Evolutionary conservation across 164 flowering plant genomes (phyloP), one percentile per base, ranked within the genome.

Genomic region (Vitis rotundifolia): DNA sequence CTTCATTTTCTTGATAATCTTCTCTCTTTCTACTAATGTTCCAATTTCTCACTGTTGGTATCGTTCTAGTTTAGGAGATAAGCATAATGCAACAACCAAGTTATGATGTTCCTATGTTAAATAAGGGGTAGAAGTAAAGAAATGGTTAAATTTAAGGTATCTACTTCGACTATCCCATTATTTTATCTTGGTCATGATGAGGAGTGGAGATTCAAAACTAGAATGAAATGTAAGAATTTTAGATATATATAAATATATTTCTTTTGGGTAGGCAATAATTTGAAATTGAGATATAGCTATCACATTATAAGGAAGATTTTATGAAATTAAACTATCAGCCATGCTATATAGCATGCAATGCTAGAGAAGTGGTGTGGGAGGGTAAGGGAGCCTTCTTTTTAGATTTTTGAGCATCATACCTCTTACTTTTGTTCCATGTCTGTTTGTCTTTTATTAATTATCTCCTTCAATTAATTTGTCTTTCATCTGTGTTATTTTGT

Each of bases 401-500:
- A 52, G 48, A 8, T 26, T 66, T 66, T 59, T 19, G 58, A 44
- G 26, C 31, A 52, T 53, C n/a, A 52, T 26, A 29, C 48, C 10
- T 2, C 48, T 57, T 50, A 49, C 2, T 9, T 9, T 8, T 18
- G 1, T 26, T n/a, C n/a, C 8, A 11, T 58, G 14, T 37, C 18
- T 1, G 6, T 61, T 6, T 58, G 2, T 60, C 49, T 60, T 53
- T n/a, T 7, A 18, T 12, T 47, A 14, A 52, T 52, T 22, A 9
- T 47, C 11, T 28, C 2, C 11, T 58, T 66, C 51, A 15, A 47
- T 44, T 37, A 44, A 61, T 19, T 73, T 51, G 28, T 66, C 22
- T 19, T 13, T 0, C 60, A 26, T 61, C 37, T 61, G 28, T 66
- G 26, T 66, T 31, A 18, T 63, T 50, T 68, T 74, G 15, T 74